Conservation (phyloP, 2,329 filamentous ascomycete species). For the Cordyceps militaris region DNA sequence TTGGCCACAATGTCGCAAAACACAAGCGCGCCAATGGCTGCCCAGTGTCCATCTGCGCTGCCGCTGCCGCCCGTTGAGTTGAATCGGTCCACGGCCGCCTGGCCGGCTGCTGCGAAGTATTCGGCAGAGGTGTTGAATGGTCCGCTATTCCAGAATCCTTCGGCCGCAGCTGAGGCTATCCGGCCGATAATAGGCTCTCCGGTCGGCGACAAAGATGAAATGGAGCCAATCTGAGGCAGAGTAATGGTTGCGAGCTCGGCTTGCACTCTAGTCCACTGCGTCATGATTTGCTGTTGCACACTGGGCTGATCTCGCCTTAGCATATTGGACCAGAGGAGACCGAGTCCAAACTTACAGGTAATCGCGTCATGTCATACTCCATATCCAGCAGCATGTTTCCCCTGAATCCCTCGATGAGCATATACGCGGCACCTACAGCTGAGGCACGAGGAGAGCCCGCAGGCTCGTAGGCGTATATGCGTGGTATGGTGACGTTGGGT, state of each 20-base stretch:
- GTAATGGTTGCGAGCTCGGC: constrained; percentile 18
- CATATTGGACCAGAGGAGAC: too few relatives aligned
- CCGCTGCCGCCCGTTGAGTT: not conserved
- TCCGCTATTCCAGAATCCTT: constrained; percentile 9
- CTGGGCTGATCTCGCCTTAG: not conserved
- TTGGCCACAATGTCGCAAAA: constrained; percentile 20
- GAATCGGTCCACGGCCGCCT: constrained; percentile 5
- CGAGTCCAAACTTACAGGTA: constrained; percentile 16
- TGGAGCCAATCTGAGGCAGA: constrained; percentile 21
- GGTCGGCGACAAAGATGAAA: constrained; percentile 15
- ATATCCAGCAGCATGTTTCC: constrained; percentile 20
- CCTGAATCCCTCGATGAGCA: constrained; percentile 23
- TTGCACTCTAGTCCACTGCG: constrained; percentile 19
- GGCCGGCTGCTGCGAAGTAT: constrained; percentile 20
- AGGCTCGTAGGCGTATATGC: constrained; percentile 18
- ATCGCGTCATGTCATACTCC: constrained; percentile 15
- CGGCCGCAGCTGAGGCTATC: constrained; percentile 1
- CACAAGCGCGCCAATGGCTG: constrained; percentile 14
- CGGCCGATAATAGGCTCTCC: constrained; percentile 19
- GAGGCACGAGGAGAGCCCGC: constrained; percentile 15
- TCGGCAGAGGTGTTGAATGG: constrained; percentile 18
- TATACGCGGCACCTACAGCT: constrained; percentile 19
- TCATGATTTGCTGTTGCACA: constrained; percentile 18
- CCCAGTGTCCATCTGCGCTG: not conserved
- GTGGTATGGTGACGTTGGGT: constrained; percentile 10